phyloP scores from a whole-genome alignment of 768 basidiomycete species.

The Rubroboletus pulcherrimus region DNA sequence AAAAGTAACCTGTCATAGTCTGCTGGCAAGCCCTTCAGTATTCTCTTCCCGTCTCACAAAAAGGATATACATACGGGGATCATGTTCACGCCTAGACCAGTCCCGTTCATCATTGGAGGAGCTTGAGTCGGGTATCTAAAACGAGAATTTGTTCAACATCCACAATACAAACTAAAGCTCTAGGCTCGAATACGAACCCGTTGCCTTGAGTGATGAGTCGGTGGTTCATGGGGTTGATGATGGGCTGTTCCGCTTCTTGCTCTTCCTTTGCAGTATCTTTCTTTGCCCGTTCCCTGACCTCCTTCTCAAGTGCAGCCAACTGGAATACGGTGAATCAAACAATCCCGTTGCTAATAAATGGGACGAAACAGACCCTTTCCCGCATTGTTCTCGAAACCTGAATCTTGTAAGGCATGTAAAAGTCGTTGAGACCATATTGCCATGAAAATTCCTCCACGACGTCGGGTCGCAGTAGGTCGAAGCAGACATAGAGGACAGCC shows the following conservation, averaged over 20 bases:
- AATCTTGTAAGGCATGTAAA: conserved; percentile 95
- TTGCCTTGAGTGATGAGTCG: conserved; percentile 75
- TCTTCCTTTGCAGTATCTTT: conserved; percentile 88
- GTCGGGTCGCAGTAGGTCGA: conserved; percentile 92
- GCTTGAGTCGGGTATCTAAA: conserved; percentile 60
- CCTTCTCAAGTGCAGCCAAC: conserved; percentile 80
- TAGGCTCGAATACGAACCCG: conserved; percentile 34
- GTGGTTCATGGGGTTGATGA: conserved; percentile 77
- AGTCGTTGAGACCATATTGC: conserved; percentile 95
- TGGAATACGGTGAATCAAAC: conserved; percentile 27
- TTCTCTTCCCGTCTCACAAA: background rate
- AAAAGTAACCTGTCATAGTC: conserved; percentile 65
- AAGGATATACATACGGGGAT: conserved; percentile 48
- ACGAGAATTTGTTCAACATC: conserved; percentile 5
- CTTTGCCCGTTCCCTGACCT: conserved; percentile 82
- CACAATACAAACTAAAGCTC: background rate
- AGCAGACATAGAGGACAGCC: conserved; percentile 85
- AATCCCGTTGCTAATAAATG: background rate
- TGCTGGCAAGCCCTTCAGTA: conserved; percentile 24
- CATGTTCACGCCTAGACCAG: conserved; percentile 44
- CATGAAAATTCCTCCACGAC: conserved; percentile 93
- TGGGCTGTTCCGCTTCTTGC: conserved; percentile 79
- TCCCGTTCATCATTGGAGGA: conserved; percentile 56
- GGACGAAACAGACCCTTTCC: conserved; percentile 53
- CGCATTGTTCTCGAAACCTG: conserved; percentile 79